Conservation (phyloP, 2,329 filamentous ascomycete species). For the Arthroderma sp. region DNA sequence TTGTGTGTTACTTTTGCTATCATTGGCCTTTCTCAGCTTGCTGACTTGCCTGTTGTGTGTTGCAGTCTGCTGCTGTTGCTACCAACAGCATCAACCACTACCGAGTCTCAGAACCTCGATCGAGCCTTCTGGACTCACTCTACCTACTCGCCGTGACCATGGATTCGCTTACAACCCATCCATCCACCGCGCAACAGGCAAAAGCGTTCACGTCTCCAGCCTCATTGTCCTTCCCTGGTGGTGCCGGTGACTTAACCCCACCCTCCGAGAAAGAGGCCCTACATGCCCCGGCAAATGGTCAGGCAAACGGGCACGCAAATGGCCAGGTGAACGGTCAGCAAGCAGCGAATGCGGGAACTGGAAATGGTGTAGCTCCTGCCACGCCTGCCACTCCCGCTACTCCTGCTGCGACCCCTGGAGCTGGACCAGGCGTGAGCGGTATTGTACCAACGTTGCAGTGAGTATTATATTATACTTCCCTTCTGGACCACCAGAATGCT, state of each 20-base stretch:
- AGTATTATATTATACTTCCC: constrained; percentile 49
- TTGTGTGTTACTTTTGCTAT: no score
- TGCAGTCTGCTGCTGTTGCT: no score
- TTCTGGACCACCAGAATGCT: constrained; percentile 36
- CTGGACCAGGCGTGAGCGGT: constrained; percentile 69
- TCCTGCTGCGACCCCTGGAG: constrained; percentile 81
- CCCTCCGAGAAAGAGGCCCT: constrained; percentile 54
- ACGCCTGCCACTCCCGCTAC: constrained; percentile 85
- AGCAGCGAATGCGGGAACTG: constrained; percentile 45
- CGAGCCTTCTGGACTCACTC: not conserved
- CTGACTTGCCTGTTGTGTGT: not conserved
- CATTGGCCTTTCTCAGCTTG: not conserved
- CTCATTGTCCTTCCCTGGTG: constrained; percentile 83
- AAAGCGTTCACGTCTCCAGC: constrained; percentile 90
- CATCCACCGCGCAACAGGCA: constrained; percentile 79
- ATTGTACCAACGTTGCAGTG: constrained; percentile 92
- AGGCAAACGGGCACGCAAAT: constrained; percentile 34
- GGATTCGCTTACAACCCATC: constrained; percentile 85
- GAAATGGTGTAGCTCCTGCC: constrained; percentile 70
- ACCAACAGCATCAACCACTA: no score
- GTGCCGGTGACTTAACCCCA: constrained; percentile 68
- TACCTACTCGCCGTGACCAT: constrained; percentile 36
- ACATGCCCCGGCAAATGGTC: not conserved
- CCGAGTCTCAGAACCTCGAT: no score
- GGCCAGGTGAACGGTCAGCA: constrained; percentile 37